Evolutionary conservation across 2,329 filamentous ascomycete genomes (phyloP).

Genomic region (Chaetomium sp.): DNA sequence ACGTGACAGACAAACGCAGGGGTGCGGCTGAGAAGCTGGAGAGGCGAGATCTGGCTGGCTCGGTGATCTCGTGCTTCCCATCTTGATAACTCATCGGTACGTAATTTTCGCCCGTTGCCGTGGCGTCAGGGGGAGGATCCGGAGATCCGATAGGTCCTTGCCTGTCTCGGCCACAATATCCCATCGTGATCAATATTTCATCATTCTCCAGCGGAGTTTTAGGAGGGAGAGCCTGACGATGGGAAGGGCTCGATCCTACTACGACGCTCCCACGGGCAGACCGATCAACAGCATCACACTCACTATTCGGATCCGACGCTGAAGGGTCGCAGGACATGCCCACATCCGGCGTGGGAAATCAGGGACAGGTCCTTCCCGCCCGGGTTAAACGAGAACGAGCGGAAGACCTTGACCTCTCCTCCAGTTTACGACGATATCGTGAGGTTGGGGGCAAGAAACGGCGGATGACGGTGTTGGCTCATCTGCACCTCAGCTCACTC

Average conservation of each 20-base stretch:
- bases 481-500: conserved; percentile 7
- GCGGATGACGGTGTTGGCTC: not conserved
- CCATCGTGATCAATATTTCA: conserved; percentile 16
- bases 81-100: conserved; percentile 3
- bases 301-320: not conserved
- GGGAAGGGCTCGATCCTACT: conserved; percentile 16
- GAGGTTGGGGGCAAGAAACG: not conserved
- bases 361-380: conserved; percentile 15
- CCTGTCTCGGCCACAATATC: not conserved
- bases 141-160: conserved; percentile 1
- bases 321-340: not conserved
- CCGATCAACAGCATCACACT: conserved; percentile 9
- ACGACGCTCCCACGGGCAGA: conserved; percentile 10
- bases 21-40: conserved; percentile 25
- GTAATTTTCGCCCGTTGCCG: conserved; percentile 17
- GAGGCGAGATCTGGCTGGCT: conserved; percentile 14
- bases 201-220: not conserved
- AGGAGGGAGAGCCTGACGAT: not conserved
- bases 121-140: conserved; percentile 6
- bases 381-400: not conserved
- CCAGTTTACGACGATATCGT: not conserved
- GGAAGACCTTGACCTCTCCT: not conserved
- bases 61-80: conserved; percentile 15
- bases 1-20: conserved; percentile 22
- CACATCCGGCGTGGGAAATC: not conserved